These are phyloP conservation scores for Allium cepa DNA, from an alignment of 106 monocot genomes.

Conservation along the genomic window DNA sequence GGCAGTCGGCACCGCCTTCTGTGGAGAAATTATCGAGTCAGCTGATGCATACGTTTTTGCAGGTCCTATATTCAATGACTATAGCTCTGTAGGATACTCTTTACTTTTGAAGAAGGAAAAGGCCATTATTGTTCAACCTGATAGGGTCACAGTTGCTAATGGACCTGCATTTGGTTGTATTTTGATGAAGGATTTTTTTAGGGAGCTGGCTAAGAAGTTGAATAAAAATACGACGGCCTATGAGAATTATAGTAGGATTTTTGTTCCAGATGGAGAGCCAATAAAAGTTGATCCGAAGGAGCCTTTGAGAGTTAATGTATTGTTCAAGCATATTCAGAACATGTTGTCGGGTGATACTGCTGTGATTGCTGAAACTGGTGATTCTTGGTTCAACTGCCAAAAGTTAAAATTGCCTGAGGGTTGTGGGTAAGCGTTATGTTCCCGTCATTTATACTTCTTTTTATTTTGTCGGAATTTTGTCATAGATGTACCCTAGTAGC, in stretches of 20 bases:
- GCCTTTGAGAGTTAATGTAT: constrained; percentile 42
- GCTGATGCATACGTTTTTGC: constrained; percentile 61
- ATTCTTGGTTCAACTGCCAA: constrained; percentile 25
- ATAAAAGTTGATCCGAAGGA: constrained; percentile 26
- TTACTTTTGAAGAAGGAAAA: constrained; percentile 65
- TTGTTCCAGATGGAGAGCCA: constrained; percentile 37
- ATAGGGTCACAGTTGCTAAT: constrained; percentile 35
- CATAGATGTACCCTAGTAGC: too few species aligned
- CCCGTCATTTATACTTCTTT: not conserved
- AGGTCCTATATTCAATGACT: constrained; percentile 77
- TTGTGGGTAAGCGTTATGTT: constrained; percentile 41
- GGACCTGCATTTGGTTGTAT: constrained; percentile 47
- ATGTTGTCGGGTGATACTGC: constrained; percentile 13
- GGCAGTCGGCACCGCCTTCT: constrained; percentile 58
- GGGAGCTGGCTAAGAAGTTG: constrained; percentile 29
- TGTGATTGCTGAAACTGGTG: constrained; percentile 20
- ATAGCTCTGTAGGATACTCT: constrained; percentile 66
- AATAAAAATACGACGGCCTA: constrained; percentile 44
- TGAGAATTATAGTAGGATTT: constrained; percentile 53
- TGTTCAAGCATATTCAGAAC: constrained; percentile 22
- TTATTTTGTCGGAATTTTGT: too few species aligned
- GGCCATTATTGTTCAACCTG: constrained; percentile 56
- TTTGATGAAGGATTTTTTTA: constrained; percentile 56
- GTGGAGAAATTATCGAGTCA: constrained; percentile 57
- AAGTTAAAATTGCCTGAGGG: constrained; percentile 19